phyloP scores from a whole-genome alignment of 2,329 filamentous ascomycete species.

The Chrysoporthe puriensis region DNA sequence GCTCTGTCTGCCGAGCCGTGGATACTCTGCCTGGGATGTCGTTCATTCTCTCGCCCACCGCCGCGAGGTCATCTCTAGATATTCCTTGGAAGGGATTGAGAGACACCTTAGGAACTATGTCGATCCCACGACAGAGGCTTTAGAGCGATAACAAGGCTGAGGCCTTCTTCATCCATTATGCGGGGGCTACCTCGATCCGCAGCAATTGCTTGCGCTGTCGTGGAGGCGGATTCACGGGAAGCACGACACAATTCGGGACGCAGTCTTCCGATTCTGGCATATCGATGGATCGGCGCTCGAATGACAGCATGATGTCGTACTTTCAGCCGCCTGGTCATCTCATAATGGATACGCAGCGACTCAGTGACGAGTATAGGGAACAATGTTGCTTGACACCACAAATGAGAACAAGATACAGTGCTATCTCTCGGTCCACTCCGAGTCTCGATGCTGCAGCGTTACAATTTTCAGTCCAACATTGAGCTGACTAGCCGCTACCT shows the following conservation, averaged over 20 bases:
- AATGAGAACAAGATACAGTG: slow-evolving; percentile 7
- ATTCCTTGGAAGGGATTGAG: background rate
- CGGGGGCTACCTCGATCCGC: background rate
- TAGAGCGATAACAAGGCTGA: background rate
- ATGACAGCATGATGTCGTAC: background rate
- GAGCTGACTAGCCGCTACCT: background rate
- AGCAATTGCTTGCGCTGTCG: background rate
- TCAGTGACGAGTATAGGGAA: background rate
- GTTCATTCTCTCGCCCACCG: background rate
- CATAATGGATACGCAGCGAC: background rate
- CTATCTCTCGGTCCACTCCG: background rate
- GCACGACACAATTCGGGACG: background rate
- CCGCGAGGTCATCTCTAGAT: too few relatives aligned
- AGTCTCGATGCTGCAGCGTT: background rate
- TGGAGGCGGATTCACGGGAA: background rate
- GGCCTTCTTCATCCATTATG: background rate
- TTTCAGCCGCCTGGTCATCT: background rate
- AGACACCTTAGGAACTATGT: background rate
- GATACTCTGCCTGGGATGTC: background rate
- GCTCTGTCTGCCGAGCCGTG: background rate
- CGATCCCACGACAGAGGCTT: background rate
- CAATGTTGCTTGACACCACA: slow-evolving; percentile 7
- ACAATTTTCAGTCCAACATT: background rate
- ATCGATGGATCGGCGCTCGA: background rate
- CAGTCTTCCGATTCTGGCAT: background rate